Evolutionary conservation across 192 early-diverging fungal species (phyloP).

Genomic region (Rhizophagus clarus): DNA sequence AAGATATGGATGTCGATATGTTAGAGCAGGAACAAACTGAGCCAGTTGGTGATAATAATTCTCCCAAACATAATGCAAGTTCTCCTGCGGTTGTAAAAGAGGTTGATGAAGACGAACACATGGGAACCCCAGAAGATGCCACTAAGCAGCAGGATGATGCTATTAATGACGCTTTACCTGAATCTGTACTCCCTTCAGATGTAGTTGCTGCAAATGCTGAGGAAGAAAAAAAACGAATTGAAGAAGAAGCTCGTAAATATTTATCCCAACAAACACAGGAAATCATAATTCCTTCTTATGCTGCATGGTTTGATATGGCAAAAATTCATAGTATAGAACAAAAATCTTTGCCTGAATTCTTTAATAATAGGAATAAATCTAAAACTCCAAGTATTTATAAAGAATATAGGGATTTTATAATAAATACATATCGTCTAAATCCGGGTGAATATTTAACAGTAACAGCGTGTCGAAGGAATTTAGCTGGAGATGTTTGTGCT

Average conservation of each 20-base stretch:
- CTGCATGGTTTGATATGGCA: conserved; percentile 89
- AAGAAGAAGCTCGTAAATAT: conserved; percentile 69
- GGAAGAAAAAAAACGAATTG: conserved; percentile 39
- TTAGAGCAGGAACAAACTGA: conserved; percentile 21
- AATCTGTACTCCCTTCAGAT: conserved; percentile 32
- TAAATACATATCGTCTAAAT: conserved; percentile 95
- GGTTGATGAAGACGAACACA: conserved; percentile 35
- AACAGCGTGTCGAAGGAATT: conserved; percentile 93
- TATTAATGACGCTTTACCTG: conserved; percentile 21
- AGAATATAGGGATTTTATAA: conserved; percentile 98
- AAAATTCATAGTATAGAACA: conserved; percentile 86
- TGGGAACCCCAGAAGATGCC: conserved; percentile 17
- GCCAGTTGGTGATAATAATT: not conserved
- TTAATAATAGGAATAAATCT: conserved; percentile 87
- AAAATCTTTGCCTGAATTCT: conserved; percentile 93
- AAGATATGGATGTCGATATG: conserved; percentile 25
- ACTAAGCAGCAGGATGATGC: conserved; percentile 26
- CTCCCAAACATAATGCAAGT: not conserved
- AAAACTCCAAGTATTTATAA: conserved; percentile 93
- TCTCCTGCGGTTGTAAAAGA: conserved; percentile 34
- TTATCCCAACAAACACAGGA: conserved; percentile 72
- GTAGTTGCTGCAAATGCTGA: conserved; percentile 34
- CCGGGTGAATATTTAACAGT: conserved; percentile 97
- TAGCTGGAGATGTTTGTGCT: conserved; percentile 98
- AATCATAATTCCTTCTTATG: conserved; percentile 82